A percentile compares a stretch with the other conserved stretches of the same genome.
These are phyloP conservation scores for Monosporascus cannonballus DNA, from an alignment of 2,329 filamentous ascomycete genomes.

Conservation along the genomic window DNA sequence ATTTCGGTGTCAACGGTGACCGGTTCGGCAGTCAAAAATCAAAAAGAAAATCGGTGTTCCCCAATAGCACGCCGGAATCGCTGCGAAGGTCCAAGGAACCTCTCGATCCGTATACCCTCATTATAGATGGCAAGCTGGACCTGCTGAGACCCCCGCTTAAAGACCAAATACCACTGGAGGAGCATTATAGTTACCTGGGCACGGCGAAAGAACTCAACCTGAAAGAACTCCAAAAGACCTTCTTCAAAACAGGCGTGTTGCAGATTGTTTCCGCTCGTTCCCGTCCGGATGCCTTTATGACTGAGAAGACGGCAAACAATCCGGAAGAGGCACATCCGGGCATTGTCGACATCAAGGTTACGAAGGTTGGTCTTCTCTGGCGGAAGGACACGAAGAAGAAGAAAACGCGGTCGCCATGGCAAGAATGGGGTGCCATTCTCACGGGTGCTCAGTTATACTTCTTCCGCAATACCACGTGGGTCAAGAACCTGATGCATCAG, in stretches of 20 bases:
- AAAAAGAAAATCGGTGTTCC: slow-evolving; percentile 64
- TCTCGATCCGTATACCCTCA: slow-evolving; percentile 90
- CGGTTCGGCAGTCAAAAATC: slow-evolving; percentile 65
- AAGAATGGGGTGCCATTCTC: slow-evolving; percentile 95
- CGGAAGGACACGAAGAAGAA: slow-evolving; percentile 91
- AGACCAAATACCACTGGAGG: slow-evolving; percentile 88
- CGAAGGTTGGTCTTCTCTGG: slow-evolving; percentile 92
- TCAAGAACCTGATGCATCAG: slow-evolving; percentile 85
- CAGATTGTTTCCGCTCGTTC: slow-evolving; percentile 95
- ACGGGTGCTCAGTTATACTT: slow-evolving; percentile 97
- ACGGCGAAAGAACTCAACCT: slow-evolving; percentile 72
- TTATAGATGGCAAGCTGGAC: slow-evolving; percentile 84
- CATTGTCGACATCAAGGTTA: slow-evolving; percentile 94
- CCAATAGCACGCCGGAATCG: slow-evolving; percentile 57
- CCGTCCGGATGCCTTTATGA: slow-evolving; percentile 90
- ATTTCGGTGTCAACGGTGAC: slow-evolving; percentile 72
- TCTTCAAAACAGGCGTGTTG: slow-evolving; percentile 84
- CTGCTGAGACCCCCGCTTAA: slow-evolving; percentile 76
- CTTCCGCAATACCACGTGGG: slow-evolving; percentile 89
- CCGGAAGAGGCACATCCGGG: slow-evolving; percentile 83
- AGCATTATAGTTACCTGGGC: slow-evolving; percentile 83
- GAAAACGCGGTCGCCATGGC: slow-evolving; percentile 92
- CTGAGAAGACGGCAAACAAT: slow-evolving; percentile 76
- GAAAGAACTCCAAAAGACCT: slow-evolving; percentile 76
- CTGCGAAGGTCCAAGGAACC: slow-evolving; percentile 70